Percentiles rank a stretch among this genome's conserved stretches.
phyloP scores from a whole-genome alignment of 352 stramenopile species.

The Globisporangium nunn region DNA sequence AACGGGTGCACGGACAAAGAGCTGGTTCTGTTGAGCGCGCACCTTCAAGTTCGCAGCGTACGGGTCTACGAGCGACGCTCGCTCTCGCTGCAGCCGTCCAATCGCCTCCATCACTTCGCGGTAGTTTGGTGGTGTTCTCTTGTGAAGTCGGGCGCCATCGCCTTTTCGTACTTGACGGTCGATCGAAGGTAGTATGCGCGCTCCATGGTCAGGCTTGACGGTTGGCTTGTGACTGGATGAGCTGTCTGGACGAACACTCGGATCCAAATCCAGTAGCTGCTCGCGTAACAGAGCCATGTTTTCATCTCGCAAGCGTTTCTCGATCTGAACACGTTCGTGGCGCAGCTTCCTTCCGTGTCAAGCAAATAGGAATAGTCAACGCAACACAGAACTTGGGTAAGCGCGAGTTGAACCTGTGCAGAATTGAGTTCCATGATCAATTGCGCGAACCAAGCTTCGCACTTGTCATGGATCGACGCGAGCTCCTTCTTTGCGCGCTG shows the following conservation, averaged over 20 bases:
- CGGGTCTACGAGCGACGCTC: slow-evolving; percentile 33
- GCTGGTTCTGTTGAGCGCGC: neutral
- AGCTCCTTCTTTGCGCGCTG: slow-evolving; percentile 42
- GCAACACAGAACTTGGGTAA: neutral
- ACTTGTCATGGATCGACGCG: slow-evolving; percentile 46
- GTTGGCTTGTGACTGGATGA: neutral
- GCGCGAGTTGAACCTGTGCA: neutral
- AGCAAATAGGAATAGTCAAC: neutral
- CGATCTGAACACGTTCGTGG: slow-evolving; percentile 34
- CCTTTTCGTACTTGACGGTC: slow-evolving; percentile 1
- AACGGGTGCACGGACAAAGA: neutral
- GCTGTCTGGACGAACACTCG: slow-evolving; percentile 4
- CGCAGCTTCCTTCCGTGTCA: slow-evolving; percentile 24
- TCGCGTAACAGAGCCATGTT: slow-evolving; percentile 17
- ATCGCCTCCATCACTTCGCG: slow-evolving; percentile 40
- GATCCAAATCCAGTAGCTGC: slow-evolving; percentile 22
- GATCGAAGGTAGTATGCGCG: slow-evolving; percentile 14
- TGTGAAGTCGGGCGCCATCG: neutral
- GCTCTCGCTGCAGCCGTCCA: slow-evolving; percentile 27
- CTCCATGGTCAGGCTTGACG: neutral
- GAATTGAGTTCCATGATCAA: neutral
- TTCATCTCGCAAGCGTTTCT: slow-evolving; percentile 26
- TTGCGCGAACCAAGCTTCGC: neutral
- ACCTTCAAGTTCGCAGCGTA: slow-evolving; percentile 54
- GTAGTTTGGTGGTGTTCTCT: slow-evolving; percentile 17